Conservation (phyloP, 257 asterid species). For the Nicotiana paniculata region DNA sequence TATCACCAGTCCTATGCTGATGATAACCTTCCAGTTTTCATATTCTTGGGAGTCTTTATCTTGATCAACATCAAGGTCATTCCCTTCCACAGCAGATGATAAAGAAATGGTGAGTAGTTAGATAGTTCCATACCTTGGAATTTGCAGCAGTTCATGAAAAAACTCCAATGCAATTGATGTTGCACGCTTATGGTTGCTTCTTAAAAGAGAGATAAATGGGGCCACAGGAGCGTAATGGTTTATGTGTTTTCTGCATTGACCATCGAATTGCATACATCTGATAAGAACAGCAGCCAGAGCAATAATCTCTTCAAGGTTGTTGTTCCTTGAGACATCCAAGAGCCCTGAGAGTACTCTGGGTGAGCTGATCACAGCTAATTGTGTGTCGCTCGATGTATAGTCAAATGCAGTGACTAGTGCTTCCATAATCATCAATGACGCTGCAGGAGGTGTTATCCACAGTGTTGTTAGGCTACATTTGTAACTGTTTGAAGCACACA, state of each 20-base stretch:
- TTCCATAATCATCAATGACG: constrained; percentile 82
- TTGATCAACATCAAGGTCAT: background rate
- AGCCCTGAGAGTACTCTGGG: constrained; percentile 69
- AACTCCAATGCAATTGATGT: constrained; percentile 56
- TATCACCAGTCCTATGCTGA: background rate
- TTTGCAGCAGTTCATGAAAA: constrained; percentile 62
- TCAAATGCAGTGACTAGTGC: constrained; percentile 64
- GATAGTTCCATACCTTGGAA: constrained; percentile 50
- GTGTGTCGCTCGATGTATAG: constrained; percentile 51
- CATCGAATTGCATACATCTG: constrained; percentile 72
- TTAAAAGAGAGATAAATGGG: constrained; percentile 50
- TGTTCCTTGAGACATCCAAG: constrained; percentile 54
- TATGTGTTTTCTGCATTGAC: constrained; percentile 57
- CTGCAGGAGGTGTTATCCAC: constrained; percentile 64
- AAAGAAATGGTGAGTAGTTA: background rate
- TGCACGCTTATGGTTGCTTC: constrained; percentile 64
- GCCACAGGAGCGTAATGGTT: constrained; percentile 39
- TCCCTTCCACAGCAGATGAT: background rate
- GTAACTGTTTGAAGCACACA: constrained; percentile 53
- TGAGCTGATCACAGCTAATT: constrained; percentile 65
- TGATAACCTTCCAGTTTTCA: background rate
- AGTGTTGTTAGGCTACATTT: constrained; percentile 35
- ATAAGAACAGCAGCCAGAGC: constrained; percentile 74
- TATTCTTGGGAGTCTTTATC: background rate
- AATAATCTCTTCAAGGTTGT: constrained; percentile 55